These are phyloP conservation scores for Tympanopsis confertula DNA, from an alignment of 2,329 filamentous ascomycete species.

Conservation along the genomic window DNA sequence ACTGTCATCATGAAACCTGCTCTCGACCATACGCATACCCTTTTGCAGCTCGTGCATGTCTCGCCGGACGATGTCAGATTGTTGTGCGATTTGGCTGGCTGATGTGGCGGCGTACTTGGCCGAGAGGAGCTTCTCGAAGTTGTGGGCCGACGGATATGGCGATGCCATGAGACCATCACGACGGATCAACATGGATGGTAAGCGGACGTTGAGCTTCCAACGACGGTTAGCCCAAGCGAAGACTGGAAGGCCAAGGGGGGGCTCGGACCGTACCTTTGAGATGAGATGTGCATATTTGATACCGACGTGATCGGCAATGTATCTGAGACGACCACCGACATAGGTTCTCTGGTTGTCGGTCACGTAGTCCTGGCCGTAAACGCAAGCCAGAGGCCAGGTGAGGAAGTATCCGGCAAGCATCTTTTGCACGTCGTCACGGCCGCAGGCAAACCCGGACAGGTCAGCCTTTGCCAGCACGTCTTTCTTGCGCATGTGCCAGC, in stretches of 20 bases:
- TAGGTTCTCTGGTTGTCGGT: conserved; percentile 46
- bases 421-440: conserved; percentile 35
- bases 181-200: conserved; percentile 51
- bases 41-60: too few relatives aligned
- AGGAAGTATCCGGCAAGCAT: conserved; percentile 46
- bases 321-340: conserved; percentile 38
- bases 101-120: conserved; percentile 20
- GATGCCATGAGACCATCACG: conserved; percentile 35
- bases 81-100: too few relatives aligned
- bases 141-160: conserved; percentile 26
- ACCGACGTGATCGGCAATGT: conserved; percentile 42
- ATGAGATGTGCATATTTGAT: conserved; percentile 46
- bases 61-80: too few relatives aligned
- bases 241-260: neutral
- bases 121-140: conserved; percentile 33
- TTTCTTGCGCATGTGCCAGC: conserved; percentile 38
- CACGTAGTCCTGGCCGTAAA: conserved; percentile 43
- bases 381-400: conserved; percentile 43
- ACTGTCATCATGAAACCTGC: too few relatives aligned
- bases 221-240: conserved; percentile 1
- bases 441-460: conserved; percentile 33
- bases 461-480: conserved; percentile 26
- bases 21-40: too few relatives aligned
- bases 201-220: conserved; percentile 38
- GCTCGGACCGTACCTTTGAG: conserved; percentile 28